Percentiles rank a stretch among this genome's conserved stretches.
Evolutionary conservation across 2,329 filamentous ascomycete genomes (phyloP).

Genomic region (Alternaria conjuncta): DNA sequence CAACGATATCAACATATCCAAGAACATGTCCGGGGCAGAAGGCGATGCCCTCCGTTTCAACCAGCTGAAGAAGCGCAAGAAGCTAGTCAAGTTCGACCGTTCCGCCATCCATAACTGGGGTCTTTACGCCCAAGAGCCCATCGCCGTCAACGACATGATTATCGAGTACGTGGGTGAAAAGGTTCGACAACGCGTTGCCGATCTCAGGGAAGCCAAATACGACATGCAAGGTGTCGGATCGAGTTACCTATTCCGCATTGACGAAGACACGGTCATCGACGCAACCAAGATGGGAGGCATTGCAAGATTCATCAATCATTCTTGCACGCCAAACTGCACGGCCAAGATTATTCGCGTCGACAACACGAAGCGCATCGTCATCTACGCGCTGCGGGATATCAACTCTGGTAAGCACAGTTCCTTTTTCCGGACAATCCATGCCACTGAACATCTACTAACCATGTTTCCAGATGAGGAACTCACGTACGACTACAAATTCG

Average conservation of each 20-base stretch:
- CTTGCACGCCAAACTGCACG: slow-evolving; percentile 97
- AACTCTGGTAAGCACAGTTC: slow-evolving; percentile 75
- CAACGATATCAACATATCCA: slow-evolving; percentile 94
- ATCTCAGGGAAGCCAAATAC: slow-evolving; percentile 90
- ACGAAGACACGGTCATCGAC: slow-evolving; percentile 96
- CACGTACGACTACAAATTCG: slow-evolving; percentile 99
- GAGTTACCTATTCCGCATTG: slow-evolving; percentile 97
- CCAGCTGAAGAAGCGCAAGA: slow-evolving; percentile 99
- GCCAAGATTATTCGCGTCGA: slow-evolving; percentile 99
- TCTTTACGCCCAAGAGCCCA: slow-evolving; percentile 96
- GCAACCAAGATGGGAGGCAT: slow-evolving; percentile 99
- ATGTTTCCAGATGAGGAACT: slow-evolving; percentile 83
- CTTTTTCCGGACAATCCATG: not conserved
- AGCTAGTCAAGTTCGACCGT: slow-evolving; percentile 95
- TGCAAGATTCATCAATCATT: slow-evolving; percentile 98
- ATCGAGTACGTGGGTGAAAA: slow-evolving; percentile 99
- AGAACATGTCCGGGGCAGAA: slow-evolving; percentile 72
- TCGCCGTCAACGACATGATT: slow-evolving; percentile 97
- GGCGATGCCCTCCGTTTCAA: slow-evolving; percentile 97
- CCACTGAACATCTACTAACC: slow-evolving; percentile 30
- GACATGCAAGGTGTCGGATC: slow-evolving; percentile 96
- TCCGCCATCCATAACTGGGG: slow-evolving; percentile 99
- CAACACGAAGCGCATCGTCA: slow-evolving; percentile 97
- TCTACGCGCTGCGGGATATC: slow-evolving; percentile 96
- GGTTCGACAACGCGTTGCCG: slow-evolving; percentile 95